phyloP scores from a whole-genome alignment of 2,329 filamentous ascomycete genomes.

The Neoscytalidium dimidiatum region DNA sequence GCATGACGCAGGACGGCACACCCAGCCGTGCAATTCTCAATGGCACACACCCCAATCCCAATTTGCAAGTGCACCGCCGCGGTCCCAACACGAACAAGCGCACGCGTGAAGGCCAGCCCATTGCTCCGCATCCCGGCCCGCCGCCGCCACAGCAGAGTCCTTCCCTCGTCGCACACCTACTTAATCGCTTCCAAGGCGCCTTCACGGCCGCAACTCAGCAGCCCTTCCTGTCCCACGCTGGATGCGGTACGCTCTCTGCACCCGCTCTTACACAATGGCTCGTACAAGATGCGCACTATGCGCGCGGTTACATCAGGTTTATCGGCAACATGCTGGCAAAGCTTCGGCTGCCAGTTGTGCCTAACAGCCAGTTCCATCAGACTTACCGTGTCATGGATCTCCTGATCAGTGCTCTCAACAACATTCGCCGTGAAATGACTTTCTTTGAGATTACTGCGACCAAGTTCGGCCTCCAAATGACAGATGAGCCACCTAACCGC shows the following conservation, averaged over 20 bases:
- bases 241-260: conserved; percentile 61
- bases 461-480: conserved; percentile 60
- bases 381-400: conserved; percentile 63
- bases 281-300: conserved; percentile 70
- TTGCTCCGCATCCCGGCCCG: conserved; percentile 32
- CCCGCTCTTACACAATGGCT: conserved; percentile 65
- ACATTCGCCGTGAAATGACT: conserved; percentile 66
- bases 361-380: conserved; percentile 46
- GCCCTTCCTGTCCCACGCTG: conserved; percentile 66
- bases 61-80: conserved; percentile 47
- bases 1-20: conserved; percentile 19
- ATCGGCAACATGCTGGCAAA: conserved; percentile 65
- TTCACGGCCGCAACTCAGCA: conserved; percentile 64
- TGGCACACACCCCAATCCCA: conserved; percentile 51
- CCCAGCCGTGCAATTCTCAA: conserved; percentile 40
- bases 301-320: conserved; percentile 69
- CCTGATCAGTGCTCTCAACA: conserved; percentile 65
- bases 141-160: conserved; percentile 33
- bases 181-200: conserved; percentile 48
- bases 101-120: conserved; percentile 37
- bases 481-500: conserved; percentile 44
- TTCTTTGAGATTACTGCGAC: conserved; percentile 68
- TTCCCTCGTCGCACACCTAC: conserved; percentile 60
- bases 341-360: conserved; percentile 55
- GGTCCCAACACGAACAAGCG: conserved; percentile 43